A percentile compares a stretch with the other conserved stretches of the same genome.
Conservation (phyloP, 805 yeast genomes). For the Candida xyloterini region DNA sequence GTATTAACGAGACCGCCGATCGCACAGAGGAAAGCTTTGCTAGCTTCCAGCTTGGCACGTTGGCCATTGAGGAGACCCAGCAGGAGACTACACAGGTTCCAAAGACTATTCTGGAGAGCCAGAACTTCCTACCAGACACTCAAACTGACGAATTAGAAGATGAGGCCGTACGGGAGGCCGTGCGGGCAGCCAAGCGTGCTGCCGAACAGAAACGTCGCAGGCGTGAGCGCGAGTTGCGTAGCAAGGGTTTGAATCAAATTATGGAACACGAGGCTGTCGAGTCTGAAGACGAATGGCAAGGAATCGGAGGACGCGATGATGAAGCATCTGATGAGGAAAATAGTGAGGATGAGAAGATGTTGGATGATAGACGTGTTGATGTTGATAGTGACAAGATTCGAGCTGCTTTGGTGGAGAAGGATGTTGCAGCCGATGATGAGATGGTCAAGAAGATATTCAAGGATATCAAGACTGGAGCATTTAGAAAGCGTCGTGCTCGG, state of each 20-base stretch:
- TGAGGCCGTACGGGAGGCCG: constrained; percentile 5
- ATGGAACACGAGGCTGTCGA: constrained; percentile 84
- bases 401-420: constrained; percentile 54
- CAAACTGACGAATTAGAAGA: constrained; percentile 28
- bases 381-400: constrained; percentile 59
- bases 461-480: constrained; percentile 70
- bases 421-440: constrained; percentile 57
- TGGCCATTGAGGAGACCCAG: not conserved
- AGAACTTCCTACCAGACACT: constrained; percentile 30
- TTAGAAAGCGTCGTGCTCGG: constrained; percentile 54
- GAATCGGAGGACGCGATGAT: constrained; percentile 72
- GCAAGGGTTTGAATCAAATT: constrained; percentile 54
- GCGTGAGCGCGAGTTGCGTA: constrained; percentile 51
- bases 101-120: constrained; percentile 25
- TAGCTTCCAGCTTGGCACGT: not conserved
- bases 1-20: constrained; percentile 4
- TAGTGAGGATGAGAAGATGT: constrained; percentile 75
- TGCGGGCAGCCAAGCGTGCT: constrained; percentile 25
- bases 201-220: constrained; percentile 25
- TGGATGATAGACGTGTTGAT: constrained; percentile 63
- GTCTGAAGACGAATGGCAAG: constrained; percentile 87
- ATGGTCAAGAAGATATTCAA: constrained; percentile 64
- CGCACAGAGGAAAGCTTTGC: constrained; percentile 4
- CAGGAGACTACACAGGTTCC: not conserved
- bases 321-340: constrained; percentile 57